A percentile compares a stretch with the other conserved stretches of the same genome.
phyloP scores from a whole-genome alignment of 2,329 filamentous ascomycete genomes.

The Furcasterigmium sp. region DNA sequence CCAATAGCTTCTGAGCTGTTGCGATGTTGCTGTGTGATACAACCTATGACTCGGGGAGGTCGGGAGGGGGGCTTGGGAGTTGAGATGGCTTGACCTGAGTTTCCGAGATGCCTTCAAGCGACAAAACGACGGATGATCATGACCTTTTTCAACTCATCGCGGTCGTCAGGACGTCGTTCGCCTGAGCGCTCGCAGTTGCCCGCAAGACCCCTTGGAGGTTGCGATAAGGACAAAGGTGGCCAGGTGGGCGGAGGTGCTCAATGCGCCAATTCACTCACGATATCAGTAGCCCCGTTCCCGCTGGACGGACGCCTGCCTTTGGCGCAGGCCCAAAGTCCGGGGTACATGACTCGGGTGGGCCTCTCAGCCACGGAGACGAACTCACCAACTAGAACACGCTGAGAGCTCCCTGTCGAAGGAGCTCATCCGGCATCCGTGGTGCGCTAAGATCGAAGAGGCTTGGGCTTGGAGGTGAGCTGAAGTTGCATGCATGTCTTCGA shows the following conservation, averaged over 20 bases:
- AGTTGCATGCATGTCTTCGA: no score
- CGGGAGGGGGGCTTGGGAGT: no score
- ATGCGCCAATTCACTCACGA: background rate
- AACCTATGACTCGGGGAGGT: background rate
- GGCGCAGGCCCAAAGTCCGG: background rate
- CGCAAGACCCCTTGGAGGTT: background rate
- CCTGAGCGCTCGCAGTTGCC: background rate
- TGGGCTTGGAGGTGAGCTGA: no score
- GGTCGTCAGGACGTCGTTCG: no score
- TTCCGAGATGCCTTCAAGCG: background rate
- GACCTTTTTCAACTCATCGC: background rate
- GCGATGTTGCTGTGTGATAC: background rate
- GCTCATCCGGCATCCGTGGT: background rate
- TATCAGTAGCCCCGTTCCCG: no score
- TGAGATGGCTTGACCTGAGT: background rate
- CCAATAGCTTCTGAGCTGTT: background rate
- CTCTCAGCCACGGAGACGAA: no score
- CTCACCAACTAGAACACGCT: no score
- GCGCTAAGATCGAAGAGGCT: no score
- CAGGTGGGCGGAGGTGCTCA: background rate
- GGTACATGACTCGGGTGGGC: slow-evolving; percentile 1
- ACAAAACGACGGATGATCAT: background rate
- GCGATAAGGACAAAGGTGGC: background rate
- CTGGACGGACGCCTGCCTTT: no score
- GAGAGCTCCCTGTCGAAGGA: background rate